These are phyloP conservation scores for Colletotrichum eleusines DNA, from an alignment of 2,329 filamentous ascomycete species.

Conservation along the genomic window DNA sequence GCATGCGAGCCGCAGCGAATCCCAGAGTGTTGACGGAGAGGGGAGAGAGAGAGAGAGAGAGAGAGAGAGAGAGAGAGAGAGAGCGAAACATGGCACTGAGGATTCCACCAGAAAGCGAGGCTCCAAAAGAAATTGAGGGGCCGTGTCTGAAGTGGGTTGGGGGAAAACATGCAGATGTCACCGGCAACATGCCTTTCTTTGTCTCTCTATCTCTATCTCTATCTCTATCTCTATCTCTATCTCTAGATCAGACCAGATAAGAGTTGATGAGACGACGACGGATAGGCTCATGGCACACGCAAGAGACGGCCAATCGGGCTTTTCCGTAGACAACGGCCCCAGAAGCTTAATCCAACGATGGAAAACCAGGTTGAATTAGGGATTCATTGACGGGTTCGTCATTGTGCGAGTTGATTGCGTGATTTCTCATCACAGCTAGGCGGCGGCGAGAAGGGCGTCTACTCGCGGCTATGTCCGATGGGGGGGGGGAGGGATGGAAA, in stretches of 20 bases:
- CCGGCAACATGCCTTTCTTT: not conserved
- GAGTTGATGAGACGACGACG: not conserved
- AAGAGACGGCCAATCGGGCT: slow-evolving; percentile 27
- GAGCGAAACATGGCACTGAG: too few relatives aligned
- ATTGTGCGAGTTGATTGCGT: slow-evolving; percentile 14
- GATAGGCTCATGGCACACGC: not conserved
- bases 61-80: too few relatives aligned
- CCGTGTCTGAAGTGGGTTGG: not conserved
- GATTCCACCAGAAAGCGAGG: not conserved
- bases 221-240: not conserved
- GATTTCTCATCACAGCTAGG: not conserved
- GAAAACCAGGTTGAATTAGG: not conserved
- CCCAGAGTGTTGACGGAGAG: not conserved
- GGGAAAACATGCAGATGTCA: not conserved
- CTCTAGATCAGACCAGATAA: slow-evolving; percentile 1
- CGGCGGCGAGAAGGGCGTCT: not conserved
- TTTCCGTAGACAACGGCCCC: slow-evolving; percentile 1
- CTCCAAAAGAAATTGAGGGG: not conserved
- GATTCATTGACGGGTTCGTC: not conserved
- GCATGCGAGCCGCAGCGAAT: slow-evolving; percentile 19
- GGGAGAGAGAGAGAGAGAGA: too few relatives aligned
- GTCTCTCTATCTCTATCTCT: not conserved
- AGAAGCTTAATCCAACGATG: slow-evolving; percentile 30
- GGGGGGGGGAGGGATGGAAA: not conserved
- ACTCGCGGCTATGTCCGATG: not conserved